Evolutionary conservation across 371 early-diverging fungal genomes (phyloP), one percentile per base, ranked within the genome.

Genomic region (Mucor indicus): DNA sequence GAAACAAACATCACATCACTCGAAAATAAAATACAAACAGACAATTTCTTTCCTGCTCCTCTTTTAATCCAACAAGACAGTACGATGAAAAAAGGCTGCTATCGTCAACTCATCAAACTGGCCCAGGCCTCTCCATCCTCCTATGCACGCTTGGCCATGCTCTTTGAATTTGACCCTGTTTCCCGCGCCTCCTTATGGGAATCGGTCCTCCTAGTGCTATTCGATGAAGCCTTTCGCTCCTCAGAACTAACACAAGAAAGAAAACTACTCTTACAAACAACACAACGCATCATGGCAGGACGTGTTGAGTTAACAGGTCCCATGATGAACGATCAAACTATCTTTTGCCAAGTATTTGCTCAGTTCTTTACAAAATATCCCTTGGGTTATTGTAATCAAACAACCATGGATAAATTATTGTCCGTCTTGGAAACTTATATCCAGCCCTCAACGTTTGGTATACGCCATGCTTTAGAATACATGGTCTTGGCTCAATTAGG

Each of bases 101-200:
- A 36, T 23, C 46, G 40, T 25, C 43, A 35, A 17, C 15, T 57
- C 7, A 42, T 53, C 19, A 51, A 48, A 31, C 10, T 52, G 50
- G 46, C 47, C 21, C 45, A 51, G 19, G 12, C 38, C 1, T 42
- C 41, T 2, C 43, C 43, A 0, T 9, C 11, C 1, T 4, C 20
- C 10, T 55, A 23, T 35, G 31, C 38, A 1, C 24, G 37, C 9
- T 13, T 9, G n/a, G 6, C 35, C 15, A 7, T 33, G 4, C 32
- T 60, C 1, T 65, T 65, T 45, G 40, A 43, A 20, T 60, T 65
- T 45, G 66, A 65, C 30, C 61, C 58, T 11, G 15, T 39, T 0
- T 61, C 66, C 3, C 30, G 66, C n/a, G 35, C 48, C 0, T 37
- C 19, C 7, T 47, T 65, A 7, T 65, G 66, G 66, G 61, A 65